Evolutionary conservation across 2,329 filamentous ascomycete genomes (phyloP).

Genomic region (Fulvia fulva): DNA sequence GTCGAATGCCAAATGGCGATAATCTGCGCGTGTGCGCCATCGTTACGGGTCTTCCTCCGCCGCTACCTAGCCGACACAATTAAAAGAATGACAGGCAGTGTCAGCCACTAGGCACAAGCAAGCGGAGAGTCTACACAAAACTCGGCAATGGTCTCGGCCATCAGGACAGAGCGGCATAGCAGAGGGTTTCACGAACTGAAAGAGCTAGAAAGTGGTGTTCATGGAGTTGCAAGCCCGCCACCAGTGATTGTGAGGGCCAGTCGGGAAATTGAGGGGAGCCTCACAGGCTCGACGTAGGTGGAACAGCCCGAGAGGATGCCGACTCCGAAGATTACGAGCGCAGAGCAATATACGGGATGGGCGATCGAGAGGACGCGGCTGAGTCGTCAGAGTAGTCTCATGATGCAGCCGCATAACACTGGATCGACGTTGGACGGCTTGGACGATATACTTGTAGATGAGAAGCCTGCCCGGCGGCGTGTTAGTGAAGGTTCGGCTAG

Average conservation of each 20-base stretch:
- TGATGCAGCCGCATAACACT: background rate
- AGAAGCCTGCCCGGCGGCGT: background rate
- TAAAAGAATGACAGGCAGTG: background rate
- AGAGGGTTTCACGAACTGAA: conserved; percentile 9
- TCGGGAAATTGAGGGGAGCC: background rate
- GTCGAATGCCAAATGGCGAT: conserved; percentile 39
- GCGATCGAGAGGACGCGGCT: background rate
- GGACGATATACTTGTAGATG: background rate
- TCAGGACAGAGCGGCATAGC: background rate
- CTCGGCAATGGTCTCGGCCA: background rate
- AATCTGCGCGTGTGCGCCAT: conserved; percentile 40
- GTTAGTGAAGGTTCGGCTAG: background rate
- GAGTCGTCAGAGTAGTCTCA: background rate
- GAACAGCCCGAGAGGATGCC: background rate
- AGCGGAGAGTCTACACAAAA: background rate
- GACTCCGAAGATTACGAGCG: background rate
- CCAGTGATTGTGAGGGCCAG: conserved; percentile 4
- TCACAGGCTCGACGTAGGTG: background rate
- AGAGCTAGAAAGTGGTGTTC: conserved; percentile 13
- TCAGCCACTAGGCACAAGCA: background rate
- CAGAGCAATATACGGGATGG: background rate
- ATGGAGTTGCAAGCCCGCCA: conserved; percentile 8
- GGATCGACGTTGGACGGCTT: background rate
- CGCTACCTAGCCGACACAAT: conserved; percentile 29
- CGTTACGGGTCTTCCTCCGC: conserved; percentile 41